Base-by-base conservation (phyloP, 768 basidiomycete genomes). In the Mycena olivaceomarginata region DNA sequence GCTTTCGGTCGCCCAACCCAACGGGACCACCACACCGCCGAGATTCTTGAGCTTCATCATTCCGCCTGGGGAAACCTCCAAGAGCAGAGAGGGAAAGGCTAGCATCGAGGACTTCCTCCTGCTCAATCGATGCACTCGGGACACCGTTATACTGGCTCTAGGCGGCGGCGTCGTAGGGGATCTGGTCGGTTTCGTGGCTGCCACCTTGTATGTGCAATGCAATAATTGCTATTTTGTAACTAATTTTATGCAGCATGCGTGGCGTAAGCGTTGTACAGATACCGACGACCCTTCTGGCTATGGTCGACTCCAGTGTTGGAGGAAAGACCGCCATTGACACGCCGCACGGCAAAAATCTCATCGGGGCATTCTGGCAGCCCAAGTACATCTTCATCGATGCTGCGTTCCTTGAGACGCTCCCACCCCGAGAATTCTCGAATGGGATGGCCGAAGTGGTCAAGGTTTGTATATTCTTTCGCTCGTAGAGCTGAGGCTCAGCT, bases 311-410 rank as follows among this genome's bases (percentile, higher is more conserved):
- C 0, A 94, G 96, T 76, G 94, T 99, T 59, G 98, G 98, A 7
- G 98, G 98, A 46, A 99, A 99, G 89, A 99, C 98, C 0, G 98
- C 98, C n/a, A 97, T 99, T 77, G 98, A 99, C 84, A 99, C 98
- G 0, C 97, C 97, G 2, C 96, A 97, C 78, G 98, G 98, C 71
- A 99, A 99, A 88, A 99, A 99, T 86, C 91, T 99, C 79, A 97
- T 99, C 80, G 98, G 98, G 74, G 95, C 98, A 6, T 99, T 99
- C 89, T 97, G 97, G 96, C 98, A 99, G 85, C 98, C 98, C 0
- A 93, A 95, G 81, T 99, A 94, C 88, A 94, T 99, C 83, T 99
- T 99, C 87, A 98, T 99, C 79, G 98, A 99, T 84, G 95, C 96
- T 37, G 95, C 98, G 2, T 98, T 98, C 90, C 92, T 99, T 72